A percentile compares a stretch with the other conserved stretches of the same genome.
Conservation (phyloP, 176 grass and related monocot genomes). For the Cenchrus americanus region DNA sequence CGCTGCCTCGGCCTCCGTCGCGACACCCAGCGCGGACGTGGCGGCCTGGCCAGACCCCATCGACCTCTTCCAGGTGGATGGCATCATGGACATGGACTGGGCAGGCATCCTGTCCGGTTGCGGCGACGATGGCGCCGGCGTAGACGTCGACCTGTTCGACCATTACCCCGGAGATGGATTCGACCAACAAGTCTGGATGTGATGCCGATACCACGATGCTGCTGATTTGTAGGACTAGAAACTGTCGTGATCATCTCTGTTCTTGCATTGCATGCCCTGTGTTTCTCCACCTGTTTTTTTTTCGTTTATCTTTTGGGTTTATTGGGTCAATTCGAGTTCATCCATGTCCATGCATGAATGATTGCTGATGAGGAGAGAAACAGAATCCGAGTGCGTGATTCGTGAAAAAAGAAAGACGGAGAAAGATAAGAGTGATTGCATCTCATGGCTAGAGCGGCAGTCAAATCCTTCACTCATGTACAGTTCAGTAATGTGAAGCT, state of each 20-base stretch:
- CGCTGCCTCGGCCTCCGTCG: constrained; percentile 40
- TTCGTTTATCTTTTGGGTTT: neutral
- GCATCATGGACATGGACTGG: constrained; percentile 63
- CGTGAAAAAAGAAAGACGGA: constrained; percentile 17
- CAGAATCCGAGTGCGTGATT: neutral
- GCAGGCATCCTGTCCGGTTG: constrained; percentile 46
- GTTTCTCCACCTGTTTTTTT: neutral
- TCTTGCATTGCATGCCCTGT: constrained; percentile 2
- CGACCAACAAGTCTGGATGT: constrained; percentile 61
- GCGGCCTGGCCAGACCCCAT: constrained; percentile 57
- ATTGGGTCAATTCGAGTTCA: constrained; percentile 5
- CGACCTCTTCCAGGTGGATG: constrained; percentile 65
- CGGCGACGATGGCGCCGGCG: constrained; percentile 26
- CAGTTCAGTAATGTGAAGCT: neutral
- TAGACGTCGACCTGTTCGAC: constrained; percentile 47
- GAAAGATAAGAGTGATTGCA: neutral
- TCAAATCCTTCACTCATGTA: neutral
- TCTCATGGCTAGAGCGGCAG: neutral
- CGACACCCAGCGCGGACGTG: constrained; percentile 38
- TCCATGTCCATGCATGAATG: constrained; percentile 38
- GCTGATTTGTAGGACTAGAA: constrained; percentile 16
- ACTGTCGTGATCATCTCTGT: constrained; percentile 16
- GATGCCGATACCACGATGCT: constrained; percentile 11
- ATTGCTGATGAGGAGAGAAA: constrained; percentile 17
- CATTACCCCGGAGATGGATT: constrained; percentile 48